These are phyloP conservation scores for Endoconidiophora polonica DNA, from an alignment of 2,329 filamentous ascomycete genomes.

Conservation along the genomic window DNA sequence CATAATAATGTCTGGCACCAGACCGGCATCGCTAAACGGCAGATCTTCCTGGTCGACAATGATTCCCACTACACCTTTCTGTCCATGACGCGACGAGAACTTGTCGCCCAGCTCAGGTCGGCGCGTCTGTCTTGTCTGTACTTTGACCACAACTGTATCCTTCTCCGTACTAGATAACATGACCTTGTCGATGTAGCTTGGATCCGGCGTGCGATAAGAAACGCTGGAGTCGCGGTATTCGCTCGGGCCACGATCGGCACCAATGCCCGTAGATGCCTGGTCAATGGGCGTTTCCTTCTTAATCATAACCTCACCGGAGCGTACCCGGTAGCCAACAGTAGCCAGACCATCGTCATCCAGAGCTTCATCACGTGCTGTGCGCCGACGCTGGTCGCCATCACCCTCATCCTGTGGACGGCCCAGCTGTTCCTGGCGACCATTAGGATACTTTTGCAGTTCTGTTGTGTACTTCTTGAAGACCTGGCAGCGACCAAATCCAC, in stretches of 20 bases:
- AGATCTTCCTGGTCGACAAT: constrained; percentile 95
- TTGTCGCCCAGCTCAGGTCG: constrained; percentile 94
- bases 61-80: constrained; percentile 94
- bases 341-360: constrained; percentile 80
- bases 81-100: constrained; percentile 94
- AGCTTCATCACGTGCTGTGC: constrained; percentile 51
- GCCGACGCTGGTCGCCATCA: constrained; percentile 43
- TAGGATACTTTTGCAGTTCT: constrained; percentile 76
- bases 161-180: constrained; percentile 81
- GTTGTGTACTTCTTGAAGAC: constrained; percentile 92
- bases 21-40: constrained; percentile 80
- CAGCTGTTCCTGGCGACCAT: constrained; percentile 53
- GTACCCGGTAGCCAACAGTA: constrained; percentile 65
- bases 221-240: constrained; percentile 52
- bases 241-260: constrained; percentile 45
- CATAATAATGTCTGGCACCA: constrained; percentile 99
- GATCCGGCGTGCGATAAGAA: constrained; percentile 70
- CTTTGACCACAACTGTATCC: constrained; percentile 76
- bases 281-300: constrained; percentile 79
- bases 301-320: constrained; percentile 69
- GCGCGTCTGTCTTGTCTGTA: constrained; percentile 89
- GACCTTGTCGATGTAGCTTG: constrained; percentile 87
- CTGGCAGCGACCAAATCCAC: constrained; percentile 91
- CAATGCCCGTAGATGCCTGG: constrained; percentile 54
- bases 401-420: constrained; percentile 37